Base-by-base conservation (phyloP, 805 yeast species). In the Tetrapisispora fleetii region DNA sequence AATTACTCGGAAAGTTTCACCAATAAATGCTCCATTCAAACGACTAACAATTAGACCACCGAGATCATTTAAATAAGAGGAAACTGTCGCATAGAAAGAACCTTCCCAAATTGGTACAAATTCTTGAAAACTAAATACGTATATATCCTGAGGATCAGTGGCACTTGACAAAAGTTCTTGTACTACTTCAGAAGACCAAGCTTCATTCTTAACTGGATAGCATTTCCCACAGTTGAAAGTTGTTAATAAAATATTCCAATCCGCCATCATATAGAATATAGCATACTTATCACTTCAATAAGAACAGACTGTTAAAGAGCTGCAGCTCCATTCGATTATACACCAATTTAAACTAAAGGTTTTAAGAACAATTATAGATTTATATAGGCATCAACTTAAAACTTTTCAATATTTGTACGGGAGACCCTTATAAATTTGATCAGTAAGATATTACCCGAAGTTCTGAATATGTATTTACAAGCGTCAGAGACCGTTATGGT, bases 51-150 rank as follows among this genome's bases (percentile, higher is more conserved):
- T 48, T 0, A 63, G 39, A 4, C 69, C 62, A 45, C 73, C 65
- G 30, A 77, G 52, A 1, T 55, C 41, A 4, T 71, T 55, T 42
- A 81, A 57, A 37, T 68, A 61, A 4, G 58, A 54, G 14, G 70
- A 63, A 1, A 80, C 74, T 1, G 52, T 37, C 5, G 43, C 47
- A 8, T 67, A 59, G 43, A 74, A 71, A 2, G 80, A 69, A 2
- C 82, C 80, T 49, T 81, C 81, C 54, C 80, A 58, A 1, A 80
- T 65, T 2, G 80, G 61, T 45, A 81, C 73, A 11, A 83, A 55
- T 59, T 84, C 93, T 60, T 84, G 83, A 52, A 83, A 76, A 2
- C 83, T 88, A 61, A 82, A 78, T 1, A 75, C 83, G 47, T 75
- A 73, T 6, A 82, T 48, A 46, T 74, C 71, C 14, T 46, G 52